Conservation (phyloP, 257 asterid species). For the Solanum virginianum region DNA sequence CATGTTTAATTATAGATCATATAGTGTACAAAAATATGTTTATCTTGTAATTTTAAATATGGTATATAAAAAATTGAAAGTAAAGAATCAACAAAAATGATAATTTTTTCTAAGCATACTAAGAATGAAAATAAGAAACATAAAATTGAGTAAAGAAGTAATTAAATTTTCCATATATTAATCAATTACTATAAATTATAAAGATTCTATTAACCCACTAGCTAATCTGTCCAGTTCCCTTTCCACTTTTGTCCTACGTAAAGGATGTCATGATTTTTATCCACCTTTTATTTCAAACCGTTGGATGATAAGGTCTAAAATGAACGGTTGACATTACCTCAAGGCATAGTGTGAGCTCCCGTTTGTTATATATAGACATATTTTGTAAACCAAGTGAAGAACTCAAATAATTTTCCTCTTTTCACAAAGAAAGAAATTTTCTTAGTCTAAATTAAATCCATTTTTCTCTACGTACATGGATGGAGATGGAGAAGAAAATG, state of each 20-base stretch:
- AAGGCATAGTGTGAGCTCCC: conserved; percentile 8
- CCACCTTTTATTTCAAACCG: conserved; percentile 15
- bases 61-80: too few species aligned
- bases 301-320: conserved; percentile 20
- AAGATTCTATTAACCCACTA: conserved; percentile 11
- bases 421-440: conserved; percentile 7
- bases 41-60: too few species aligned
- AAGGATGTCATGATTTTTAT: conserved; percentile 19
- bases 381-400: not conserved
- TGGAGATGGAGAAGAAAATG: conserved; percentile 1
- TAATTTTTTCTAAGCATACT: too few species aligned
- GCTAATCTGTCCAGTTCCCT: conserved; percentile 19
- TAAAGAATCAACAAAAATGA: too few species aligned
- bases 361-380: not conserved
- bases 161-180: not conserved
- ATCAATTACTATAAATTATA: not conserved
- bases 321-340: conserved; percentile 30
- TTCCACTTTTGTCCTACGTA: conserved; percentile 11
- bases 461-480: conserved; percentile 22
- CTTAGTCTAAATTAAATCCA: conserved; percentile 4
- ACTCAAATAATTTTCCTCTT: not conserved
- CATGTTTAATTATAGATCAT: too few species aligned
- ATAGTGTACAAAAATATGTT: too few species aligned
- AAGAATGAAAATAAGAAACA: too few species aligned
- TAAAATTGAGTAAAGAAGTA: not conserved